Conservation (phyloP, 352 stramenopile species). For the Phytophthora hybrid region DNA sequence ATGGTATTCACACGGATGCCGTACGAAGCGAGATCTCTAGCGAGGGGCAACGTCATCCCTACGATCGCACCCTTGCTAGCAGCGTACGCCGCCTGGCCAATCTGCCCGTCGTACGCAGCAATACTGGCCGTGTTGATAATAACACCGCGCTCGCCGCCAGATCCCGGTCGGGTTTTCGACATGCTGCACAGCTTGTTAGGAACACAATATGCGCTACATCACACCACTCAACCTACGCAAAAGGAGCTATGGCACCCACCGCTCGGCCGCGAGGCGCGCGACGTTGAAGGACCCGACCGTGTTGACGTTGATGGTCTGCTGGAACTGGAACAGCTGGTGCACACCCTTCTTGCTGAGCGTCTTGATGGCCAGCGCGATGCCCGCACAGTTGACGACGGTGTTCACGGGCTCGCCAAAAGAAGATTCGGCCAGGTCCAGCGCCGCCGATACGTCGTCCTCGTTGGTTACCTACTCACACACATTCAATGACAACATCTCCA, state of each 20-base stretch:
- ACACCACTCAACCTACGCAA: neutral
- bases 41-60: slow-evolving; percentile 97
- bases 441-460: slow-evolving; percentile 88
- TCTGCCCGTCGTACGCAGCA: slow-evolving; percentile 97
- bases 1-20: slow-evolving; percentile 98
- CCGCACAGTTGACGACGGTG: slow-evolving; percentile 96
- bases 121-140: slow-evolving; percentile 99
- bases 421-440: slow-evolving; percentile 92
- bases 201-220: neutral
- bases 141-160: slow-evolving; percentile 92
- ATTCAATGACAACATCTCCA: neutral
- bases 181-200: slow-evolving; percentile 65
- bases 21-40: slow-evolving; percentile 93
- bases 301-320: slow-evolving; percentile 97
- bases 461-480: slow-evolving; percentile 86
- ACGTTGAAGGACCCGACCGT: slow-evolving; percentile 98
- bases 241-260: slow-evolving; percentile 49
- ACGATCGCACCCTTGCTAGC: slow-evolving; percentile 97
- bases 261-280: slow-evolving; percentile 93
- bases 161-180: slow-evolving; percentile 70
- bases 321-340: slow-evolving; percentile 94
- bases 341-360: slow-evolving; percentile 93
- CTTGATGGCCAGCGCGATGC: slow-evolving; percentile 93
- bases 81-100: slow-evolving; percentile 97
- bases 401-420: slow-evolving; percentile 94